Conservation (phyloP, 306 rosid species). For the Quercus aquifolioides region DNA sequence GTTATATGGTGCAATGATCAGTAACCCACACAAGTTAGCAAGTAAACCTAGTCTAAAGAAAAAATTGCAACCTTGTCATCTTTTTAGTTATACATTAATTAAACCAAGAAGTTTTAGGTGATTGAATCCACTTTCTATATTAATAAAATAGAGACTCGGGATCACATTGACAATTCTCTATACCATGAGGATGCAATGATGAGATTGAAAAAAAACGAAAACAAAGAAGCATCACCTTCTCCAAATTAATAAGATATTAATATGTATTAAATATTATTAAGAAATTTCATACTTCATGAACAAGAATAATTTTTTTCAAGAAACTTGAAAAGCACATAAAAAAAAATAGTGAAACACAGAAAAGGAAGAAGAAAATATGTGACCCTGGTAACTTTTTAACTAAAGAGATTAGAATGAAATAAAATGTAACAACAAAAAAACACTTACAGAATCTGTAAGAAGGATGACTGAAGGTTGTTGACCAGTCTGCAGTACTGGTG, state of each 20-base stretch:
- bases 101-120: too few species aligned
- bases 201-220: constrained; percentile 12
- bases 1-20: neutral
- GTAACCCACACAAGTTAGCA: neutral
- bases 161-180: constrained; percentile 4
- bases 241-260: neutral
- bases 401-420: too few species aligned
- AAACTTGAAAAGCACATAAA: constrained; percentile 8
- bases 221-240: neutral
- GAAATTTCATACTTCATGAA: neutral
- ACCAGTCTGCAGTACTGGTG: constrained; percentile 55
- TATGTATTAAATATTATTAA: neutral
- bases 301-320: neutral
- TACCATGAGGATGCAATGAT: neutral
- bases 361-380: neutral
- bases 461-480: constrained; percentile 53
- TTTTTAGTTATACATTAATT: too few species aligned
- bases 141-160: neutral
- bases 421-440: neutral
- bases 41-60: too few species aligned
- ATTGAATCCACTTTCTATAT: neutral
- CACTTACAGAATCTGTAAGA: constrained; percentile 52
- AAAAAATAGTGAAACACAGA: neutral
- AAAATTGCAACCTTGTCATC: too few species aligned
- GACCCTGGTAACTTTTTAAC: too few species aligned